A percentile compares a stretch with the other conserved stretches of the same genome.
Conservation (phyloP, 768 basidiomycete genomes). For the Termitomyces sp. region DNA sequence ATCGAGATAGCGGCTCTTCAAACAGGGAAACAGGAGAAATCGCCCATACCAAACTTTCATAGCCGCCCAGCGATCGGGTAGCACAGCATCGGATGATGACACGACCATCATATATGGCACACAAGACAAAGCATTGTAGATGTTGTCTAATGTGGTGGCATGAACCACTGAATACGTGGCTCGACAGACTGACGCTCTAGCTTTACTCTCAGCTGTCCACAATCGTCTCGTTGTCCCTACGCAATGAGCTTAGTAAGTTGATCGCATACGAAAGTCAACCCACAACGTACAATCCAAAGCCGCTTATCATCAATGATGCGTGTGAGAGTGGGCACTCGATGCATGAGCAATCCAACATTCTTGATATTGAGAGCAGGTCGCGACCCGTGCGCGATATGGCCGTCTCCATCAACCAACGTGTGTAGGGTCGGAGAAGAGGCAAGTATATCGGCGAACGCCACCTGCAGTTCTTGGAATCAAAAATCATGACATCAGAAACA, state of each 20-base stretch:
- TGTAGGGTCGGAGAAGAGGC: slow-evolving; percentile 29
- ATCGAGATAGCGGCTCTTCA: too few species aligned
- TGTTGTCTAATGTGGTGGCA: slow-evolving; percentile 18
- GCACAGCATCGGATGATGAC: not conserved
- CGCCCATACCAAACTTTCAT: too few species aligned
- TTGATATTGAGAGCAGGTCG: slow-evolving; percentile 30
- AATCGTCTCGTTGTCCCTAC: slow-evolving; percentile 20
- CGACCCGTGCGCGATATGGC: slow-evolving; percentile 34
- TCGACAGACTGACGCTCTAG: slow-evolving; percentile 25
- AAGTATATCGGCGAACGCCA: slow-evolving; percentile 29
- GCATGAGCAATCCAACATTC: slow-evolving; percentile 36
- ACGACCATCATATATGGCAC: not conserved
- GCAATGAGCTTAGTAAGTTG: not conserved
- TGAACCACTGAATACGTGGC: slow-evolving; percentile 31
- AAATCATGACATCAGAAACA: not conserved
- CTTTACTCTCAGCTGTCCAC: slow-evolving; percentile 15
- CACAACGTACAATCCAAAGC: slow-evolving; percentile 48
- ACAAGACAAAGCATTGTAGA: not conserved
- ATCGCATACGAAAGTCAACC: not conserved
- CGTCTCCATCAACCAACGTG: slow-evolving; percentile 39
- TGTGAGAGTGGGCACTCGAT: slow-evolving; percentile 29
- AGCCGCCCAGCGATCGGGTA: not conserved
- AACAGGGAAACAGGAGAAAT: too few species aligned
- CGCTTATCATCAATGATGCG: slow-evolving; percentile 44
- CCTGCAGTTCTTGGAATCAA: slow-evolving; percentile 12